These are phyloP conservation scores for Umbelopsis sp. DNA, from an alignment of 192 early-diverging fungal species.

Conservation along the genomic window DNA sequence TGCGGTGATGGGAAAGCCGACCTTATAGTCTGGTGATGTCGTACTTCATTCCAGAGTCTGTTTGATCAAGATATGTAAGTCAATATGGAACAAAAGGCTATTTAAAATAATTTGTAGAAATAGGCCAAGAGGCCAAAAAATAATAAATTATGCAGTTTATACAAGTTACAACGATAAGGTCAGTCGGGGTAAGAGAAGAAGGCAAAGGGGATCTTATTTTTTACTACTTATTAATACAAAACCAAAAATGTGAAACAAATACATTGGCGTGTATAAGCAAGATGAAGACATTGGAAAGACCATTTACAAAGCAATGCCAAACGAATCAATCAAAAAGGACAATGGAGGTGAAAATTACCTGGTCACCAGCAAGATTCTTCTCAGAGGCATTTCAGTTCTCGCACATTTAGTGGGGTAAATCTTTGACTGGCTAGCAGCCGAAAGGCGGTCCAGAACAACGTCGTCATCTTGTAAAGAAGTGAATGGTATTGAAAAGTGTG, in stretches of 20 bases:
- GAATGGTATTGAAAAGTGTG: constrained; percentile 10
- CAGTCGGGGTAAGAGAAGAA: not conserved
- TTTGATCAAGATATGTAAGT: constrained; percentile 2
- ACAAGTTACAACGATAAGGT: not conserved
- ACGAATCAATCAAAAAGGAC: not conserved
- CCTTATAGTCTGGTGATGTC: constrained; percentile 4
- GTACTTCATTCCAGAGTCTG: constrained; percentile 21
- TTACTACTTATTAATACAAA: constrained; percentile 11
- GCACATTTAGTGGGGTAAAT: constrained; percentile 18
- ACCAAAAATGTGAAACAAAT: constrained; percentile 1
- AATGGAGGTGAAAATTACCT: not conserved
- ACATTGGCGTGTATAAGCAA: not conserved
- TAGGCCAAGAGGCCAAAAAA: too few species aligned
- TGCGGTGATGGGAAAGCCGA: constrained; percentile 3
- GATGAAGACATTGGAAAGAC: not conserved
- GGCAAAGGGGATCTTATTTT: not conserved
- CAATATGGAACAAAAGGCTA: not conserved
- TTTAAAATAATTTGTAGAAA: not conserved
- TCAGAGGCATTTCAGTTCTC: constrained; percentile 20
- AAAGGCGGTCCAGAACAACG: constrained; percentile 23
- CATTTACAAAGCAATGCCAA: not conserved
- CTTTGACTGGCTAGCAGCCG: constrained; percentile 17
- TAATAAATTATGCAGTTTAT: too few species aligned
- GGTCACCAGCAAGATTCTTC: constrained; percentile 23
- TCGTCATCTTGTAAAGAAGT: constrained; percentile 16